Evolutionary conservation across 1,284 basidiomycete species (phyloP), one percentile per base, ranked within the genome.

Genomic region (Coniferiporia weirii): DNA sequence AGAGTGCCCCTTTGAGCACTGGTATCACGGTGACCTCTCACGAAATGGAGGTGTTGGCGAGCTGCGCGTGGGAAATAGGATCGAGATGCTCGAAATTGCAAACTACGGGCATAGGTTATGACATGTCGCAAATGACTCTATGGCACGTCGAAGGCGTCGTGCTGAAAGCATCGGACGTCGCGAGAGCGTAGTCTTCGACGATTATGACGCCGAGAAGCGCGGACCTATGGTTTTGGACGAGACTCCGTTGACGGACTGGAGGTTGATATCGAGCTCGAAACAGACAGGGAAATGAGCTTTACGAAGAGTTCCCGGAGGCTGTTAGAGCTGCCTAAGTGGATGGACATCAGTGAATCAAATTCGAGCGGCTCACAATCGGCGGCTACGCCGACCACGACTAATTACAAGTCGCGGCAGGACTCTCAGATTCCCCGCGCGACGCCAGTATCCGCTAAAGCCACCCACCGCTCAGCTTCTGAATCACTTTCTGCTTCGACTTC

Each of bases 41-140:
- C 77, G 89, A 46, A 91, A 91, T 66, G 89, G 88, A 35, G 88
- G 89, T 44, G 89, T 91, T 15, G 88, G 88, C 49, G 88, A 91
- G 69, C 73, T 89, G 57, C 77, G 85, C 22, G 82, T 91, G 2
- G 88, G 82, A 2, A 77, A 78, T 65, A 77, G 83, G 61, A 76
- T 84, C 69, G 88, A 91, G 70, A 91, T 91, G 88, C 69, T 91
- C 56, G 87, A 90, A 66, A 91, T 91, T 62, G 88, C 88, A 48
- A 90, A 84, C 71, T 91, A 87, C 64, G 88, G 88, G 0, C 85
- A 91, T 67, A 74, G 71, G 45, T 67, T 78, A 36, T 67, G 72
- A 40, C 67, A 71, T 61, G 60, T 59, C 64, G 69, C 56, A 43
- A 64, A 27, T 64, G 54, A 44, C 44, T 52, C 46, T 40, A 58